These are phyloP conservation scores for Cercophora scortea DNA, from an alignment of 495 filamentous ascomycete genomes.

Conservation along the genomic window DNA sequence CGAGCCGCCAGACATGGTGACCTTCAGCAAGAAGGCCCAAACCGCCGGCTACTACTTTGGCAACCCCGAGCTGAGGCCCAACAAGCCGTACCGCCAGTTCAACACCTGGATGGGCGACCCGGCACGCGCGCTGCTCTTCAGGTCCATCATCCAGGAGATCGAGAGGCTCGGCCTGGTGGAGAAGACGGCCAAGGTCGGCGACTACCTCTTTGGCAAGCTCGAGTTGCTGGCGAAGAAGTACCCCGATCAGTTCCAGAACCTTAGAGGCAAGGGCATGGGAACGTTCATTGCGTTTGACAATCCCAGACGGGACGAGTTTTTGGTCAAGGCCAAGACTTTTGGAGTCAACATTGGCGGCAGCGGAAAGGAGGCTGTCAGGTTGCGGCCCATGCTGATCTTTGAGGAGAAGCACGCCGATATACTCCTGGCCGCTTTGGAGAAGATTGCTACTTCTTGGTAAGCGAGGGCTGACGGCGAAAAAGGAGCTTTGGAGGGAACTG, in stretches of 20 bases:
- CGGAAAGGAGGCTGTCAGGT: conserved; percentile 69
- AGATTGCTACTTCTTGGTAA: conserved; percentile 51
- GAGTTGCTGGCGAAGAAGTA: conserved; percentile 62
- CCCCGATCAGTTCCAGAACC: conserved; percentile 78
- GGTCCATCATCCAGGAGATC: conserved; percentile 85
- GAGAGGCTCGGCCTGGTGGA: conserved; percentile 70
- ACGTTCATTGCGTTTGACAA: conserved; percentile 97
- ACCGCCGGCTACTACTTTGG: conserved; percentile 96
- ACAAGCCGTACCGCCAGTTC: conserved; percentile 98
- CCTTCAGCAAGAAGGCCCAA: conserved; percentile 98
- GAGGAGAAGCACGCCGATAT: conserved; percentile 79
- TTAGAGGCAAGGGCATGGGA: conserved; percentile 88
- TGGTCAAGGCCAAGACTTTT: conserved; percentile 69
- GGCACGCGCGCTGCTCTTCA: conserved; percentile 80
- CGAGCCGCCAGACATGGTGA: conserved; percentile 93
- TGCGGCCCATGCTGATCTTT: conserved; percentile 95
- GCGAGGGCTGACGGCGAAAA: too few relatives aligned
- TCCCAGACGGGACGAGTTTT: conserved; percentile 74
- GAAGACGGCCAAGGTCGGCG: conserved; percentile 73
- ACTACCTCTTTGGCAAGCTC: conserved; percentile 72
- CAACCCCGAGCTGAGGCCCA: conserved; percentile 79
- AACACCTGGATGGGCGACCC: conserved; percentile 99
- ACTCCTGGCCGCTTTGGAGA: conserved; percentile 54
- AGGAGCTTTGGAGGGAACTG: too few relatives aligned
- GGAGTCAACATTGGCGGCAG: conserved; percentile 93